Conservation (phyloP, 2,329 filamentous ascomycete genomes). For the Penicillium crustosum region DNA sequence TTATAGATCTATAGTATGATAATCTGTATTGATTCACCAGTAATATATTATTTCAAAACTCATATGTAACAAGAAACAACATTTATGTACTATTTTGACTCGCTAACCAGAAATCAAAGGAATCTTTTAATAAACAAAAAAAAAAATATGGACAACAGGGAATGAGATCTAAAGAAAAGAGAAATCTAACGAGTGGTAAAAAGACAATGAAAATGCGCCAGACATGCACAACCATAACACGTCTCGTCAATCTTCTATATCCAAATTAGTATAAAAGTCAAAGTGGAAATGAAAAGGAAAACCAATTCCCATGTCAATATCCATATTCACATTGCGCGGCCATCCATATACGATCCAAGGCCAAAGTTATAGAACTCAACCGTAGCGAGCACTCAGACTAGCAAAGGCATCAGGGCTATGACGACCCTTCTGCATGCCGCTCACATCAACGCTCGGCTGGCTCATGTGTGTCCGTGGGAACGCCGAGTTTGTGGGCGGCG, state of each 20-base stretch:
- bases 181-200: conserved; percentile 7
- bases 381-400: conserved; percentile 49
- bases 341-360: background rate
- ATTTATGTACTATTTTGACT: conserved; percentile 8
- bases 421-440: conserved; percentile 47
- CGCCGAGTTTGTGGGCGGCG: conserved; percentile 18
- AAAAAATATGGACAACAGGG: background rate
- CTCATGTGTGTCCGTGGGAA: conserved; percentile 43
- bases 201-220: conserved; percentile 16
- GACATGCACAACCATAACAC: conserved; percentile 17
- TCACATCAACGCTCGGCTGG: conserved; percentile 51
- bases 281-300: background rate
- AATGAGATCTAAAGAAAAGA: background rate
- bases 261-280: conserved; percentile 12
- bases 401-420: conserved; percentile 55
- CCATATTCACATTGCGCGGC: conserved; percentile 6
- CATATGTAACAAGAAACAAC: background rate
- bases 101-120: conserved; percentile 2
- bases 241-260: conserved; percentile 20
- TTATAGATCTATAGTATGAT: background rate
- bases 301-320: background rate
- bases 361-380: conserved; percentile 21
- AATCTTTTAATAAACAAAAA: background rate
- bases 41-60: background rate
- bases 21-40: background rate